Evolutionary conservation across 192 early-diverging fungal species (phyloP).

Genomic region (Allomyces javanicus): DNA sequence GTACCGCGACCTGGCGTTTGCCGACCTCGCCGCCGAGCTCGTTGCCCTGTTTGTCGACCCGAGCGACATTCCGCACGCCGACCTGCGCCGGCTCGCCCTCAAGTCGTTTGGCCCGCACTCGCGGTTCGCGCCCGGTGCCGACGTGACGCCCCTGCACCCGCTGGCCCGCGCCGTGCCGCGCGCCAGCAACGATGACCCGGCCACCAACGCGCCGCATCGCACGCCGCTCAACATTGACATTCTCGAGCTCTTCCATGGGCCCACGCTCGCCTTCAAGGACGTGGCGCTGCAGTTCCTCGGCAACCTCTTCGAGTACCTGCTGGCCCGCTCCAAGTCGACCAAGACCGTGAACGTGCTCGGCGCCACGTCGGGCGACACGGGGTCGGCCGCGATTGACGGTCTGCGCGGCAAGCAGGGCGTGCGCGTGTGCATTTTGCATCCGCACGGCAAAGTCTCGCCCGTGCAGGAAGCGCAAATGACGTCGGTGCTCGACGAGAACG

Average conservation of each 20-base stretch:
- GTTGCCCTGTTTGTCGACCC: constrained; percentile 65
- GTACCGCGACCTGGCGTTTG: constrained; percentile 56
- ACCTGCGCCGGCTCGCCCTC: constrained; percentile 45
- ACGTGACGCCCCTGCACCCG: constrained; percentile 57
- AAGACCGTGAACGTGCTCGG: constrained; percentile 67
- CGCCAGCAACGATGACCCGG: constrained; percentile 15
- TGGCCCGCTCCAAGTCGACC: constrained; percentile 44
- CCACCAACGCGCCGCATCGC: constrained; percentile 1
- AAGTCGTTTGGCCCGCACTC: constrained; percentile 29
- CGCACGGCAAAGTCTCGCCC: constrained; percentile 69
- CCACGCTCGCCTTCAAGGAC: constrained; percentile 97
- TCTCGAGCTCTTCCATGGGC: constrained; percentile 90
- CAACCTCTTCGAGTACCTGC: constrained; percentile 95
- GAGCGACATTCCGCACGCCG: constrained; percentile 49
- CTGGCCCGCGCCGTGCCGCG: constrained; percentile 35
- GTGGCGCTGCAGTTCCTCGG: constrained; percentile 91
- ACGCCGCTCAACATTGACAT: constrained; percentile 14
- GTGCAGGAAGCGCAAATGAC: constrained; percentile 99
- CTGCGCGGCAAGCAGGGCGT: constrained; percentile 82
- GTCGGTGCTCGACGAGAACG: constrained; percentile 75
- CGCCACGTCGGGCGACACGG: constrained; percentile 91
- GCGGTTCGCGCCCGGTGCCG: not conserved
- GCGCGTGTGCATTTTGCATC: constrained; percentile 81
- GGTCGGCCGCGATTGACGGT: constrained; percentile 90
- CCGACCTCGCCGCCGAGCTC: constrained; percentile 62